These are phyloP conservation scores for Phoma sp. DNA, from an alignment of 2,329 filamentous ascomycete genomes.

Conservation along the genomic window DNA sequence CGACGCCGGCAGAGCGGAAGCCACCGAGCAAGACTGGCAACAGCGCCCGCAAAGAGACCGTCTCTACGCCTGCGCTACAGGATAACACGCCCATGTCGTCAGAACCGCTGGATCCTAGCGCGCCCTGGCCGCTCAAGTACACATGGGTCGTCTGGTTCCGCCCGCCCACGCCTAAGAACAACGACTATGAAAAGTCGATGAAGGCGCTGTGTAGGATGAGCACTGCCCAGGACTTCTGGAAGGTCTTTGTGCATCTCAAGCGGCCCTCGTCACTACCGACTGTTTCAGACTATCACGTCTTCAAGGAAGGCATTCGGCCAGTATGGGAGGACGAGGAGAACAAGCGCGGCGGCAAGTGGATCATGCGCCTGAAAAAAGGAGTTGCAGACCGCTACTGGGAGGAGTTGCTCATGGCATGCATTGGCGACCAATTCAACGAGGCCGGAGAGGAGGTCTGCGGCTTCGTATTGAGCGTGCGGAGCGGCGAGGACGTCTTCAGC, in stretches of 20 bases:
- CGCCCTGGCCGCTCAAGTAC: constrained; percentile 71
- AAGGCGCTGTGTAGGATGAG: constrained; percentile 82
- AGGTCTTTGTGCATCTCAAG: constrained; percentile 86
- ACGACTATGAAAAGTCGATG: constrained; percentile 97
- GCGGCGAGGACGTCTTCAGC: constrained; percentile 95
- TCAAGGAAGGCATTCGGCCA: constrained; percentile 93
- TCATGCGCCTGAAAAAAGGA: constrained; percentile 94
- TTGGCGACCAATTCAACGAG: constrained; percentile 93
- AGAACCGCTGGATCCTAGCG: constrained; percentile 46
- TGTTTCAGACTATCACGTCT: constrained; percentile 97
- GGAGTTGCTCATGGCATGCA: constrained; percentile 85
- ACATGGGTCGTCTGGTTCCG: constrained; percentile 98
- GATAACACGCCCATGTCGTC: constrained; percentile 49
- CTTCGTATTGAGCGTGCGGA: constrained; percentile 90
- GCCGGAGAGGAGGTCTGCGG: constrained; percentile 94
- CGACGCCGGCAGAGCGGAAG: constrained; percentile 68
- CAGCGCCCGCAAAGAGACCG: constrained; percentile 45
- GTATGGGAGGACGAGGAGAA: constrained; percentile 99
- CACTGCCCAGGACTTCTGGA: constrained; percentile 90
- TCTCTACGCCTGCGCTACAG: constrained; percentile 29
- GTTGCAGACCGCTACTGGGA: constrained; percentile 98
- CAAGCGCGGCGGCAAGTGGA: constrained; percentile 96
- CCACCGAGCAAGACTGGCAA: constrained; percentile 41
- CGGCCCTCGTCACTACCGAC: constrained; percentile 85
- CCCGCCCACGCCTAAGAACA: constrained; percentile 94